Evolutionary conservation across 192 early-diverging fungal species (phyloP).

Genomic region (Diversispora epigaea): DNA sequence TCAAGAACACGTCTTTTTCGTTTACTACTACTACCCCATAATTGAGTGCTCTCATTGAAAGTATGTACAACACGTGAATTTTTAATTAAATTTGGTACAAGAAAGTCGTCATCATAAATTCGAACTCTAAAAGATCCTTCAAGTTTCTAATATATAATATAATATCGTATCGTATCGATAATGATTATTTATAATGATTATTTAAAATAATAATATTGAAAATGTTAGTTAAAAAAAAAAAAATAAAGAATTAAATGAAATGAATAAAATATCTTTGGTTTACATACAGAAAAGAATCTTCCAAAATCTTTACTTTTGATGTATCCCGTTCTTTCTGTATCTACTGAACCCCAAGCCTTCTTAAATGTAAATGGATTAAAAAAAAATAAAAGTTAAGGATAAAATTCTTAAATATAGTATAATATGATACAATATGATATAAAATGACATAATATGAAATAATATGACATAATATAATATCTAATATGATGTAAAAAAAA

Average conservation of each 20-base stretch:
- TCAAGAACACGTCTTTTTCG: background rate
- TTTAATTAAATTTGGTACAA: constrained; percentile 38
- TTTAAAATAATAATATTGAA: background rate
- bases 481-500: constrained; percentile 5
- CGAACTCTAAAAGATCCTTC: constrained; percentile 51
- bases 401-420: background rate
- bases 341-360: constrained; percentile 52
- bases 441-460: background rate
- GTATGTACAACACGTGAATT: constrained; percentile 20
- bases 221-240: too few relatives aligned
- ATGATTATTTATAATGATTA: background rate
- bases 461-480: too few relatives aligned
- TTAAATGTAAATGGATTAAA: constrained; percentile 46
- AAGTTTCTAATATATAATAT: constrained; percentile 48
- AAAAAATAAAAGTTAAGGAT: constrained; percentile 26
- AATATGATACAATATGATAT: background rate
- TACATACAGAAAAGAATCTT: constrained; percentile 52
- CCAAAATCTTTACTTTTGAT: constrained; percentile 49
- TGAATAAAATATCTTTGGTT: constrained; percentile 19
- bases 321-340: constrained; percentile 49
- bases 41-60: background rate
- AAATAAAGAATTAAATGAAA: too few relatives aligned
- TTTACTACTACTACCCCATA: constrained; percentile 5
- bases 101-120: constrained; percentile 50
- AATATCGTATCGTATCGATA: too few relatives aligned